Percentiles rank a stretch among this genome's conserved stretches.
Conservation (phyloP, 2,329 filamentous ascomycete genomes). For the Aspergillus texensis region DNA sequence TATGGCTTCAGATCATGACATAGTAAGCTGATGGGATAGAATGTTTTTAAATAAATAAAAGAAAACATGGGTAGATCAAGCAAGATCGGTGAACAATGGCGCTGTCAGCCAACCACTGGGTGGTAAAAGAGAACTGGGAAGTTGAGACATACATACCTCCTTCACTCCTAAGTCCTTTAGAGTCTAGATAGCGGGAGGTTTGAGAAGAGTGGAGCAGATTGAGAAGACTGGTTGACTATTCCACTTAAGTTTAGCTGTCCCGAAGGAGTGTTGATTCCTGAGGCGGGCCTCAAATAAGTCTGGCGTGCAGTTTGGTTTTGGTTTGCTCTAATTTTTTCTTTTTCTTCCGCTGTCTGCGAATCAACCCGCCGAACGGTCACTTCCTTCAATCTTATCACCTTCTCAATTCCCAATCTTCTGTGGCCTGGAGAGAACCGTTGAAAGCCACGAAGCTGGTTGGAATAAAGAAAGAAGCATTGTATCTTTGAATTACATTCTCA, state of each 20-base stretch:
- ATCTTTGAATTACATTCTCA: not conserved
- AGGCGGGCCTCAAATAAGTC: not conserved
- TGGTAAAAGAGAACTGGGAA: not conserved
- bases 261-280: not conserved
- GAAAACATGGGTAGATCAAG: not conserved
- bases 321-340: not conserved
- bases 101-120: not conserved
- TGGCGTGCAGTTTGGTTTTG: not conserved
- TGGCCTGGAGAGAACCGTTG: not conserved
- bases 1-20: not conserved
- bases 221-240: not conserved
- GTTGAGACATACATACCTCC: not conserved
- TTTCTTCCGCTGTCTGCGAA: not conserved
- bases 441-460: not conserved
- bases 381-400: not conserved
- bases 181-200: not conserved
- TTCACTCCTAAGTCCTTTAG: not conserved
- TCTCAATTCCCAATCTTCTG: not conserved
- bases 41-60: not conserved
- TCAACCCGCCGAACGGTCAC: not conserved
- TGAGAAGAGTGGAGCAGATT: not conserved
- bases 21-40: not conserved
- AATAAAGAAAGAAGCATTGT: not conserved
- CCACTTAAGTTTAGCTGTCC: not conserved
- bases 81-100: not conserved